Base-by-base conservation (phyloP, 176 grass and related monocot species). In the Typha latifolia region DNA sequence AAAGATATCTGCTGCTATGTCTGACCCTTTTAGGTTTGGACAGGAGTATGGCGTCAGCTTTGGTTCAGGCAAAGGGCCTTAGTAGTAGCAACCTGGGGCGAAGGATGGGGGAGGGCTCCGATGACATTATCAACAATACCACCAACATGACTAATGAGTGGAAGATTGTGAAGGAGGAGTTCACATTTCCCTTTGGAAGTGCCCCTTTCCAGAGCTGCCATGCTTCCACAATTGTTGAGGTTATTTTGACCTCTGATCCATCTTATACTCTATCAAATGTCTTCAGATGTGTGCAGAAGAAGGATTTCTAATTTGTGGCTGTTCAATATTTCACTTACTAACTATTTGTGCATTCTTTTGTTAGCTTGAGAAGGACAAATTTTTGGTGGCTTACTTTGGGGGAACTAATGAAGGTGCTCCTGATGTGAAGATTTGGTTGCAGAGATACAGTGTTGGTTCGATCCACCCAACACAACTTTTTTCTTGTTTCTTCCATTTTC, bases 371-470 rank as follows among this genome's bases (percentile, higher is more conserved):
- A 67, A 86, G 69, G 72, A 74, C 14, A 75, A 66, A 0, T 80
- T 89, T 73, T 77, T 96, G 75, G 82, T 91, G 74, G 78, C 93
- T 66, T 96, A 96, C 77, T 96, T 96, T 67, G 93, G 88, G 68
- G 93, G 93, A 70, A 88, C 88, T 22, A 37, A 23, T 3, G 93
- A 96, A 74, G 85, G 93, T 3, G 93, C 88, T 69, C 72, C 85
- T 0, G 93, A 96, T 81, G 93, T 96, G 49, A 96, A 89, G 69
- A 96, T 96, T 50, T 96, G 93, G 93, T 51, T 89, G 59, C 93
- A 96, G 78, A 88, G 88, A 88, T 91, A 82, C 76, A 78, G 20
- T 71, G 93, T 96, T 26, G 9, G 88, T 84, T 79, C 68, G 74
- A 62, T 70, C 49, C 32, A 67, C 69, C 70, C 78, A 47, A 32